These are phyloP conservation scores for Margaritispora aquatica DNA, from an alignment of 495 filamentous ascomycete genomes.

Conservation along the genomic window DNA sequence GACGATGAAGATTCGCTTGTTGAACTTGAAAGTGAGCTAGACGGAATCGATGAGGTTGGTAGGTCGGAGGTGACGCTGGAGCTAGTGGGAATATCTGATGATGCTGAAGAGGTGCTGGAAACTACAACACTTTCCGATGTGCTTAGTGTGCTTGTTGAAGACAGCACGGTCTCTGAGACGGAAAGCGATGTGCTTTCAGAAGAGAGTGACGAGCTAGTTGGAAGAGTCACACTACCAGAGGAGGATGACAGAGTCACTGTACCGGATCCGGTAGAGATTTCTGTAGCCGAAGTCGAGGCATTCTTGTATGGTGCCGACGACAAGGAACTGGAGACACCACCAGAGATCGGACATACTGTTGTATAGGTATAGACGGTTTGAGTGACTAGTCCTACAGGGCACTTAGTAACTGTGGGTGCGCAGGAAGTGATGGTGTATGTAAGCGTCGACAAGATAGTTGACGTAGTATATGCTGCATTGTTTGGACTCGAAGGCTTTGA, in stretches of 20 bases:
- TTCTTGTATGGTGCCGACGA: not conserved
- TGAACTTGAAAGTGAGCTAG: not conserved
- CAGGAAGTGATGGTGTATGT: slow-evolving; percentile 51
- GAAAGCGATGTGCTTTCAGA: not conserved
- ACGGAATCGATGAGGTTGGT: not conserved
- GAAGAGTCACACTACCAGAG: not conserved
- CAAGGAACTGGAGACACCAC: not conserved
- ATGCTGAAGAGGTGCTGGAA: not conserved
- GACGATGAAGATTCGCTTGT: not conserved
- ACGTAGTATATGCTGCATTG: slow-evolving; percentile 26
- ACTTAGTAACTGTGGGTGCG: slow-evolving; percentile 47
- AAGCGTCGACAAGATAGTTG: slow-evolving; percentile 49
- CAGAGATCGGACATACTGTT: not conserved
- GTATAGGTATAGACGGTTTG: slow-evolving; percentile 14
- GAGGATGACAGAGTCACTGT: not conserved
- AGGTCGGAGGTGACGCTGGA: not conserved
- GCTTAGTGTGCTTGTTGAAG: not conserved
- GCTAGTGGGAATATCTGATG: not conserved
- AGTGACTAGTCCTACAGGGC: slow-evolving; percentile 37
- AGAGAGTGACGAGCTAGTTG: not conserved
- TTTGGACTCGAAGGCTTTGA: not conserved
- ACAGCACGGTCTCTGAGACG: not conserved
- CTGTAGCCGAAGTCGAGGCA: not conserved
- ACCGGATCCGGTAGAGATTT: not conserved
- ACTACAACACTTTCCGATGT: not conserved